Percentiles rank a stretch among this genome's conserved stretches.
These are phyloP conservation scores for Phytomonas francai DNA, from an alignment of 208 protist species.

Conservation along the genomic window DNA sequence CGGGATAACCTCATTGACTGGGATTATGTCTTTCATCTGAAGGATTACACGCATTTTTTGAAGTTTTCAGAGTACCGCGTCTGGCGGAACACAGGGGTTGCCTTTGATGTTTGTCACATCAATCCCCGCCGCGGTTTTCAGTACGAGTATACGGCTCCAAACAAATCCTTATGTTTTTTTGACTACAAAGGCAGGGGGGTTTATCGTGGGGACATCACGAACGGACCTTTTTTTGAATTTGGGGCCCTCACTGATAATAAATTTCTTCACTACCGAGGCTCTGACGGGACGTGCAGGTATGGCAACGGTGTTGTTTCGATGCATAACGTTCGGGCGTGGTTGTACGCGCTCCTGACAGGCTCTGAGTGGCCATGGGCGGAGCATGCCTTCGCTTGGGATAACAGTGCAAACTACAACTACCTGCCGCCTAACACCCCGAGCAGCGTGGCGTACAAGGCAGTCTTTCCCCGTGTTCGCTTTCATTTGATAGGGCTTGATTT, in stretches of 20 bases:
- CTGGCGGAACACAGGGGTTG: conserved; percentile 82
- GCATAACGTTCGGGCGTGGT: conserved; percentile 87
- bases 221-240: conserved; percentile 78
- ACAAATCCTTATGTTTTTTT: conserved; percentile 87
- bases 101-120: conserved; percentile 81
- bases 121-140: conserved; percentile 74
- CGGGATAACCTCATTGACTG: conserved; percentile 90
- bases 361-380: conserved; percentile 76
- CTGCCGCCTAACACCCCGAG: conserved; percentile 65
- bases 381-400: conserved; percentile 83
- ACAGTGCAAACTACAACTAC: conserved; percentile 65
- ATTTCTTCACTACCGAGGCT: conserved; percentile 52
- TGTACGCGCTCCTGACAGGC: conserved; percentile 82
- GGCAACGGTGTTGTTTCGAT: conserved; percentile 83
- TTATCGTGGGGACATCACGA: conserved; percentile 82
- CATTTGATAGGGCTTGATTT: conserved; percentile 80
- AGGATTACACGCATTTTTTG: conserved; percentile 80
- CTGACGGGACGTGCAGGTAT: conserved; percentile 86
- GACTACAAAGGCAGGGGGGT: conserved; percentile 46
- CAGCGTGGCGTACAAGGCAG: conserved; percentile 37
- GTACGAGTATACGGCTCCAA: conserved; percentile 72
- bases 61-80: conserved; percentile 86
- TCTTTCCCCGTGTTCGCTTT: conserved; percentile 52
- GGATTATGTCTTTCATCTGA: conserved; percentile 85
- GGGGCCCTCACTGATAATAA: conserved; percentile 67